Evolutionary conservation across 495 filamentous ascomycete genomes (phyloP).

Genomic region (Stereocaulon alpinum): DNA sequence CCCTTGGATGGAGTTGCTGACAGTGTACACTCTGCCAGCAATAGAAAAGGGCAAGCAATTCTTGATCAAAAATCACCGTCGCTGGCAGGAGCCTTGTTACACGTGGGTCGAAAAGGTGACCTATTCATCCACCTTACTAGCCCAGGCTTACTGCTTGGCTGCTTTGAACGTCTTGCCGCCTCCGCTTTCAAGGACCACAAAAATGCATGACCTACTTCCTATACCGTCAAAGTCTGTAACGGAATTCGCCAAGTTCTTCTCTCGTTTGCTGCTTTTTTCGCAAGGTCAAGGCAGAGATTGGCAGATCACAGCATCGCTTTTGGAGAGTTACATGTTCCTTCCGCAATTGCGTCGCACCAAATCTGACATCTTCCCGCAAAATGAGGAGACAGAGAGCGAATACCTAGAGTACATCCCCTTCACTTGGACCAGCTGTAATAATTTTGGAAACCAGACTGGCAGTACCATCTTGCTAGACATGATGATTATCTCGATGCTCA

Average conservation of each 20-base stretch:
- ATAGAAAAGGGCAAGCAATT: background rate
- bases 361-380: slow-evolving; percentile 25
- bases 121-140: slow-evolving; percentile 26
- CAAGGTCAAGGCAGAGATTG: slow-evolving; percentile 18
- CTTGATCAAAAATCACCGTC: background rate
- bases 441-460: no score
- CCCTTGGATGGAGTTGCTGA: background rate
- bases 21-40: background rate
- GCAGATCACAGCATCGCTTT: slow-evolving; percentile 21
- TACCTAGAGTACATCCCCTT: slow-evolving; percentile 34
- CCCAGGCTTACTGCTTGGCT: slow-evolving; percentile 28
- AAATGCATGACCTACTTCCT: no score
- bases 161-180: slow-evolving; percentile 26
- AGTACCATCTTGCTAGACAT: slow-evolving; percentile 27
- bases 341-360: slow-evolving; percentile 15
- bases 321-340: slow-evolving; percentile 23
- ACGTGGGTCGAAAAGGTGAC: slow-evolving; percentile 37
- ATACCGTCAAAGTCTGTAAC: background rate
- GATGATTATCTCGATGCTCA: slow-evolving; percentile 32
- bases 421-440: slow-evolving; percentile 8
- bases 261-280: slow-evolving; percentile 24
- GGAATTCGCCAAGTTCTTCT: slow-evolving; percentile 15
- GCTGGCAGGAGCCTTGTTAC: slow-evolving; percentile 6
- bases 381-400: slow-evolving; percentile 26
- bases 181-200: slow-evolving; percentile 3